Evolutionary conservation across 2,329 filamentous ascomycete genomes (phyloP).

Genomic region (Epichloe gansuensis): DNA sequence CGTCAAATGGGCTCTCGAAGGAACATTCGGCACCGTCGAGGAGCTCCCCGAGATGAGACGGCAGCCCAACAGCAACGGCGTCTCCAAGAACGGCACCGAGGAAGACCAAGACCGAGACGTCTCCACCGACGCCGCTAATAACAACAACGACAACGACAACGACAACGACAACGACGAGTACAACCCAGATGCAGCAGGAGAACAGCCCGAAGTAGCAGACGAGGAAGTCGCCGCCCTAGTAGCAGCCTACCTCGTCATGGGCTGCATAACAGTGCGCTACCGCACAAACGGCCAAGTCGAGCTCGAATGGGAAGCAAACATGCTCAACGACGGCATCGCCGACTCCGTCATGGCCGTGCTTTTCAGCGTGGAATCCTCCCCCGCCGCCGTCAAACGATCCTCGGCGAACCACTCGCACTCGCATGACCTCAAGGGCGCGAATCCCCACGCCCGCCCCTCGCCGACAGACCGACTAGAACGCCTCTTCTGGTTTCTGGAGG

Average conservation of each 20-base stretch:
- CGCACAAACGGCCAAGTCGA: constrained; percentile 67
- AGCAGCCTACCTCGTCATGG: constrained; percentile 66
- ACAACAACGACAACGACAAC: constrained; percentile 20
- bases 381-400: constrained; percentile 75
- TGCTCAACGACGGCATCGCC: constrained; percentile 95
- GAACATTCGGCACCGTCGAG: constrained; percentile 82
- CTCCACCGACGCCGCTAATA: neutral
- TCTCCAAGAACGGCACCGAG: constrained; percentile 20
- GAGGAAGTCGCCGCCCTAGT: constrained; percentile 47
- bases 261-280: constrained; percentile 73
- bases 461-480: constrained; percentile 69
- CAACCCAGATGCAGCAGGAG: constrained; percentile 10
- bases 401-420: constrained; percentile 17
- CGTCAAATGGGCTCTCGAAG: constrained; percentile 86
- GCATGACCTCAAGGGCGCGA: constrained; percentile 32
- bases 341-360: constrained; percentile 91
- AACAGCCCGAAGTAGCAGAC: constrained; percentile 42
- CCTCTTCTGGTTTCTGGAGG: constrained; percentile 91
- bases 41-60: constrained; percentile 44
- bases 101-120: constrained; percentile 18
- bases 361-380: constrained; percentile 83
- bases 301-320: constrained; percentile 94
- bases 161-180: constrained; percentile 20
- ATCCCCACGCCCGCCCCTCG: constrained; percentile 61
- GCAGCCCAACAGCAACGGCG: constrained; percentile 13